phyloP scores from a whole-genome alignment of 129 eudicot species.

The Sambucus nigra region DNA sequence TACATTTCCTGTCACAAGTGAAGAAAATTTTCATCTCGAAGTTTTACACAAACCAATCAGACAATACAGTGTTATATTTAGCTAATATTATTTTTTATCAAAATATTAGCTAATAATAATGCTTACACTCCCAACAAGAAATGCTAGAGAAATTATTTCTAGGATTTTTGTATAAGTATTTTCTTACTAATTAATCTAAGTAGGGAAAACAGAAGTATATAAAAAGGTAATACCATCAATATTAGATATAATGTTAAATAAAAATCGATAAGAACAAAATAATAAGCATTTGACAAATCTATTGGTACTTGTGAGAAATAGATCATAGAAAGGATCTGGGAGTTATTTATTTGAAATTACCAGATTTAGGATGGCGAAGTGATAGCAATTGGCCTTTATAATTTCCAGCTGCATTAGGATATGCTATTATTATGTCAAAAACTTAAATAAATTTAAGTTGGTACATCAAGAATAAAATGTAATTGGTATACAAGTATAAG shows the following conservation, averaged over 20 bases:
- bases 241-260: not conserved
- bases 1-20: constrained; percentile 39
- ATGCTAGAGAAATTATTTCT: too few relatives aligned
- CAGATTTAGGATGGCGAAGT: constrained; percentile 83
- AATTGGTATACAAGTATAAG: too few relatives aligned
- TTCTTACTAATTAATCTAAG: not conserved
- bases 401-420: constrained; percentile 29
- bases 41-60: not conserved
- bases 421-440: constrained; percentile 24
- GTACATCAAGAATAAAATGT: not conserved
- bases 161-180: too few relatives aligned
- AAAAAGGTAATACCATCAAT: not conserved
- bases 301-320: not conserved
- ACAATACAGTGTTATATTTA: too few relatives aligned
- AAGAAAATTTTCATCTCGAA: not conserved
- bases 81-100: not conserved
- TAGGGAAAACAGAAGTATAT: not conserved
- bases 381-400: constrained; percentile 39
- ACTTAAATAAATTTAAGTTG: not conserved
- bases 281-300: not conserved
- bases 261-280: not conserved
- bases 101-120: too few relatives aligned
- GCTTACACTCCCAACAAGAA: not conserved
- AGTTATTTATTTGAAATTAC: constrained; percentile 26
- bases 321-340: not conserved